Base-by-base conservation (phyloP, 2,329 filamentous ascomycete species). In the Ophiocordyceps camponoti-leonardi region DNA sequence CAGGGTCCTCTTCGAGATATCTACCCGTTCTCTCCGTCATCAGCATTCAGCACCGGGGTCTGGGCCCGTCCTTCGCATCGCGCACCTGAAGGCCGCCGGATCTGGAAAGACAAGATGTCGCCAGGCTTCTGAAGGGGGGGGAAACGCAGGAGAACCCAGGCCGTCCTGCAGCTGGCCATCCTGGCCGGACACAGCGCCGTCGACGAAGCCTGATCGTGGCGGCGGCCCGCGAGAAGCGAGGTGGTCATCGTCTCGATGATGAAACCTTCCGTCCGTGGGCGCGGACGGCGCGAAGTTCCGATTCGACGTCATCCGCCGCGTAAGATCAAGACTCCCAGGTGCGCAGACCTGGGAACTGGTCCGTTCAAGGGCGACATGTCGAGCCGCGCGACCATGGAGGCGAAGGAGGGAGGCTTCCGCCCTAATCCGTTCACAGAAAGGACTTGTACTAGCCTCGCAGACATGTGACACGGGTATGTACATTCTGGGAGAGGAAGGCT, bases 1-100 rank as follows among this genome's bases (percentile, higher is more conserved):
- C 77, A 1, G 79, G 69, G 51, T 96, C 92, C 58, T 93, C 84
- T 66, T 94, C 84, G 20, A 98, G 76, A 57, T 90, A 94, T 50
- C 75, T 79, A 14, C 23, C 1, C 19, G 16, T 2, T n/a, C 16
- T 40, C n/a, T 53, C 26, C 26, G 26, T 46, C 54, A 48, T 30
- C 44, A 37, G 28, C 16, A 31, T 30, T 23, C 3, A 14, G 11
- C 31, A 28, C 26, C 13, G 16, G n/a, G 5, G 31, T 33, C 31
- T 33, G 12, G n/a, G 31, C 31, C 31, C 31, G 6, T 19, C 20
- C 22, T 18, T 23, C 10, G 19, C 12, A n/a, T 6, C 20, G 45
- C 65, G 44, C 57, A 75, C 71, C 67, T 67, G 50, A 77, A 72
- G 10, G 74, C 72, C 44, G 77, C 66, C 18, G 74, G 73, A 52